Evolutionary conservation across 495 filamentous ascomycete genomes (phyloP).

Genomic region (Bryoglossum gracile): DNA sequence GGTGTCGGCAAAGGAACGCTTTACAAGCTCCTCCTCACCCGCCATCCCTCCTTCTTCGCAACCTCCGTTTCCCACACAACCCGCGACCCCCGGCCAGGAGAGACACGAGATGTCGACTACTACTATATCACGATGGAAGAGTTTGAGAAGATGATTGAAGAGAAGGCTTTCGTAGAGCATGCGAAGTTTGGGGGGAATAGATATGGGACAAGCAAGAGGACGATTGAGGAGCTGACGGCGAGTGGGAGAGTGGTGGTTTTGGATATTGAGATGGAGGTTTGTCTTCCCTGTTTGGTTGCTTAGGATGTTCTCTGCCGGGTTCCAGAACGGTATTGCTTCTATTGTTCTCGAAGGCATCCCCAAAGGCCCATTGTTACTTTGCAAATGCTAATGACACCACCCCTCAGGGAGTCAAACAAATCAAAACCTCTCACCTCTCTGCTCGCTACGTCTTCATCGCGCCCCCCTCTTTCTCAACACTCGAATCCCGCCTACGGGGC

Average conservation of each 20-base stretch:
- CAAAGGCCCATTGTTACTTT: too few species aligned
- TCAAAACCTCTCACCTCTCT: slow-evolving; percentile 65
- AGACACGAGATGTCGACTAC: slow-evolving; percentile 73
- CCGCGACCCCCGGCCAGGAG: slow-evolving; percentile 65
- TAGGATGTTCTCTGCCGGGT: too few species aligned
- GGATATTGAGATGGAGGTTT: slow-evolving; percentile 90
- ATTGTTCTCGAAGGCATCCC: too few species aligned
- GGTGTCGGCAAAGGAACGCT: slow-evolving; percentile 88
- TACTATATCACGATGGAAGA: slow-evolving; percentile 64
- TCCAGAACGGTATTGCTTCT: too few species aligned
- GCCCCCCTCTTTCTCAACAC: slow-evolving; percentile 64
- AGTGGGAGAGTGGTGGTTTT: slow-evolving; percentile 61
- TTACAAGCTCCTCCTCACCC: slow-evolving; percentile 58
- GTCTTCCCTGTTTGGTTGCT: background rate
- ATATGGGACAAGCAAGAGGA: slow-evolving; percentile 77
- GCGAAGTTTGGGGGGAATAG: slow-evolving; percentile 80
- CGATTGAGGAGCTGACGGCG: slow-evolving; percentile 65
- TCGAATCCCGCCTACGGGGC: slow-evolving; percentile 72
- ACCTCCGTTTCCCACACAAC: slow-evolving; percentile 88
- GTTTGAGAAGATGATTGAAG: slow-evolving; percentile 60
- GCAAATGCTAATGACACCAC: background rate
- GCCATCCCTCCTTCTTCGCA: slow-evolving; percentile 66
- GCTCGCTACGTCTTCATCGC: slow-evolving; percentile 82
- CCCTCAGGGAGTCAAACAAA: slow-evolving; percentile 79
- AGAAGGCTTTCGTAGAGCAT: slow-evolving; percentile 79